Evolutionary conservation across 768 basidiomycete genomes (phyloP), one percentile per base, ranked within the genome.

Genomic region (Rhodotorula diobovata): DNA sequence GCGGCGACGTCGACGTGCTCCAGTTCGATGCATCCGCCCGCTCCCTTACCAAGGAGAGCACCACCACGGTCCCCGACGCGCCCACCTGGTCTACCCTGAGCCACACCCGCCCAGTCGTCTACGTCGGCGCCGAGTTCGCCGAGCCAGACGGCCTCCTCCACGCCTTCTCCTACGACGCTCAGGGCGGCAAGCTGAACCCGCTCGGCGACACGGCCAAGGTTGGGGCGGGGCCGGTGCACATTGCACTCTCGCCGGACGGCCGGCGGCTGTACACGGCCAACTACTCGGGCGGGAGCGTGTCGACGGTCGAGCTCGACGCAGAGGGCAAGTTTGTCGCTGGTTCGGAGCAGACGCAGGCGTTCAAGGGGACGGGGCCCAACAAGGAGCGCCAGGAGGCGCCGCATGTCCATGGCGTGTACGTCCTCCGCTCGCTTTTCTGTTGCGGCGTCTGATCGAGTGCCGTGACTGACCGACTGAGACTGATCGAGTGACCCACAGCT

Each of bases 91-190:
- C 66, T 45, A 55, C 41, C 23, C 51, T 55, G n/a, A 43, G 45
- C 34, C 51, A 37, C 0, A 55, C 43, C 5, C 50, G 48, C 3
- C 50, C 55, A 0, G 9, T 75, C 53, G 51, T 71, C 15, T 75
- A 75, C 70, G 53, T 67, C 7, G 67, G 63, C 14, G 70, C 68
- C 66, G 73, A 75, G 63, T 71, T 75, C 46, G 41, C 61, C n/a
- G 45, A 48, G 14, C 62, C 66, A 7, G n/a, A 57, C 2, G 73
- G 73, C 34, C 30, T n/a, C 6, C 20, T 75, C 25, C 25, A 34
- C 23, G 37, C 66, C 28, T 69, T 66, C 57, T 0, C n/a, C n/a
- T 41, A 66, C 70, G 41, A 16, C 12, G 5, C 41, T 12, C 41
- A 15, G 5, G 30, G 30, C 20, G 35, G 57, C 16, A 11, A 21